Base-by-base conservation (phyloP, 331 rosid genomes). In the Dryas integrifolia region DNA sequence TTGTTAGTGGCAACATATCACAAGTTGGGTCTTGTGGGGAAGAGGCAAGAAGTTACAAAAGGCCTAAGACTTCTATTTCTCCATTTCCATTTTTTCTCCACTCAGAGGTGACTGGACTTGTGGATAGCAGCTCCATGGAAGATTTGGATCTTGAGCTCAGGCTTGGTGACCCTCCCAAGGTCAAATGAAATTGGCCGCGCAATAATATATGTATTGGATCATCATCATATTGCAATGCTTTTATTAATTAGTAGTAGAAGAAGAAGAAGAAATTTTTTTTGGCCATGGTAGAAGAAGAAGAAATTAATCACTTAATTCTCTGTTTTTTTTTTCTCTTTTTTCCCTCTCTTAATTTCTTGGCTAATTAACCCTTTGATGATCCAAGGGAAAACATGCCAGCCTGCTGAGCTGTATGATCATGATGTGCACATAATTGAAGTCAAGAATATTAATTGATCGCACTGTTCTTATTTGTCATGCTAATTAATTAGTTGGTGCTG, bases 131-230 rank as follows among this genome's bases (percentile, higher is more conserved):
- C 70, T 73, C 73, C 58, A 79, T 78, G 66, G 87, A 86, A 68
- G 92, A 87, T 56, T 77, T 92, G 84, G 98, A 92, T 85, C 98
- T 92, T 77, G 98, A 92, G 79, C 97, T 92, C 79, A 86, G 96
- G 90, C 87, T 92, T 61, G 98, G 98, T 70, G 79, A 83, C 66
- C 82, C 87, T 59, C 85, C 87, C 26, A 81, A 82, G 72, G 71
- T 82, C 51, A 77, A 83, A 50, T 78, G 61, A 63, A 6, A 14
- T 65, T 45, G 71, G 7, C 38, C 40, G 40, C 21, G 12, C 48
- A 56, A 38, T 65, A 55, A 41, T 21, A 21, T 21, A 0, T 38
- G 21, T 6, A 15, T 30, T 45, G 15, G 55, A 47, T 56, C 39
- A 57, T 67, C 15, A 16, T 65, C 57, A 47, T 48, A 30, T 10